A percentile compares a stretch with the other conserved stretches of the same genome.
Conservation (phyloP, 148 eudicot species). For the Nepenthes mirabilis region DNA sequence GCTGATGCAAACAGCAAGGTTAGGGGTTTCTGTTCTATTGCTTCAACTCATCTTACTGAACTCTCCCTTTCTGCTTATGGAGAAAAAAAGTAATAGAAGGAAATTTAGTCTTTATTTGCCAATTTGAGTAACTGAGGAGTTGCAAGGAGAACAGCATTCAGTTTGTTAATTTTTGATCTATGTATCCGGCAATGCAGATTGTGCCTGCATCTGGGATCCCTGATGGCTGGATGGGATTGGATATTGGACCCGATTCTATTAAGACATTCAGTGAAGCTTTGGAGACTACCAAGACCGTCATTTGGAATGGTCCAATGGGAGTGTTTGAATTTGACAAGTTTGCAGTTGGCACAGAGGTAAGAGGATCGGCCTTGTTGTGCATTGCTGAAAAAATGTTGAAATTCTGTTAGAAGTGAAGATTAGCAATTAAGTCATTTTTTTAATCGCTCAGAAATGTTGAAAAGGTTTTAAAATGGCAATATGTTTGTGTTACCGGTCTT, state of each 20-base stretch:
- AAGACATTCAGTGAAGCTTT: constrained; percentile 66
- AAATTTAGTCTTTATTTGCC: background rate
- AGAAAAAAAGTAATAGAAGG: background rate
- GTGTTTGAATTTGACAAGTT: constrained; percentile 81
- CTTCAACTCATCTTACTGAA: background rate
- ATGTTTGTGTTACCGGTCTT: no score
- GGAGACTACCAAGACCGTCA: constrained; percentile 78
- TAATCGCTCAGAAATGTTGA: no score
- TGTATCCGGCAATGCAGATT: constrained; percentile 24
- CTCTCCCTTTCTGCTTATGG: background rate
- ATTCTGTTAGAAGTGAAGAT: no score
- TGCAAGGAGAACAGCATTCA: no score
- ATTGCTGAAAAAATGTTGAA: background rate
- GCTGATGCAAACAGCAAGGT: constrained; percentile 97
- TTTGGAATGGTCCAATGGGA: constrained; percentile 99
- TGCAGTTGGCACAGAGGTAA: constrained; percentile 69
- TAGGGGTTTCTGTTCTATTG: constrained; percentile 4
- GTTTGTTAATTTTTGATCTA: background rate
- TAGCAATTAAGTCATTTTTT: no score
- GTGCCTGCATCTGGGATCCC: constrained; percentile 80
- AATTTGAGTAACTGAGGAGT: no score
- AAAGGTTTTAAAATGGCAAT: no score
- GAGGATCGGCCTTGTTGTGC: background rate
- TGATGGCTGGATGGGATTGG: constrained; percentile 98
- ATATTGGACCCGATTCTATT: constrained; percentile 83